Percentiles rank a stretch among this genome's conserved stretches.
phyloP scores from a whole-genome alignment of 2,329 filamentous ascomycete species.

The Colletotrichum higginsianum region DNA sequence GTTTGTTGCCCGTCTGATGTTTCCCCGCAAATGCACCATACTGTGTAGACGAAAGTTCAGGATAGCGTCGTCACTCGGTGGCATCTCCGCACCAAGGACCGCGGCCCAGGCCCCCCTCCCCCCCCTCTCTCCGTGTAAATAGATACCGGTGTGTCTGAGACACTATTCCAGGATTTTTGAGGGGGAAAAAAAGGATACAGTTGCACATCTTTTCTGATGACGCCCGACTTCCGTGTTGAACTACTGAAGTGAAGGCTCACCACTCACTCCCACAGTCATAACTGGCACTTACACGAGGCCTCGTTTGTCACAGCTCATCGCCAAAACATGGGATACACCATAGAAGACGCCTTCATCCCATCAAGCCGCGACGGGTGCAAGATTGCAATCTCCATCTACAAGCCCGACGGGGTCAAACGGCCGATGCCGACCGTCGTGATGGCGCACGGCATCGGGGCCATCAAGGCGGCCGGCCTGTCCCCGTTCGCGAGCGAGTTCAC shows the following conservation, averaged over 20 bases:
- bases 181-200: too few relatives aligned
- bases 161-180: not conserved
- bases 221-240: too few relatives aligned
- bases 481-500: constrained; percentile 32
- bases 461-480: constrained; percentile 33
- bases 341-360: constrained; percentile 27
- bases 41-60: constrained; percentile 11
- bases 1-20: constrained; percentile 8
- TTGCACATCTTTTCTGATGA: not conserved
- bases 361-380: constrained; percentile 28
- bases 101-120: constrained; percentile 4
- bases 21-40: constrained; percentile 30
- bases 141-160: not conserved
- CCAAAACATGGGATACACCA: constrained; percentile 31
- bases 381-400: constrained; percentile 33
- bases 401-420: constrained; percentile 17
- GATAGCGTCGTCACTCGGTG: constrained; percentile 14
- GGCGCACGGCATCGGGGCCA: constrained; percentile 35
- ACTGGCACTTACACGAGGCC: too few relatives aligned
- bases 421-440: constrained; percentile 26
- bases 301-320: too few relatives aligned
- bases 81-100: constrained; percentile 22
- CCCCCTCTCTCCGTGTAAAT: not conserved
- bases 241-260: not conserved
- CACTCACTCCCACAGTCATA: too few relatives aligned